Evolutionary conservation across 257 asterid genomes (phyloP).

Genomic region (Primulina tabacum): DNA sequence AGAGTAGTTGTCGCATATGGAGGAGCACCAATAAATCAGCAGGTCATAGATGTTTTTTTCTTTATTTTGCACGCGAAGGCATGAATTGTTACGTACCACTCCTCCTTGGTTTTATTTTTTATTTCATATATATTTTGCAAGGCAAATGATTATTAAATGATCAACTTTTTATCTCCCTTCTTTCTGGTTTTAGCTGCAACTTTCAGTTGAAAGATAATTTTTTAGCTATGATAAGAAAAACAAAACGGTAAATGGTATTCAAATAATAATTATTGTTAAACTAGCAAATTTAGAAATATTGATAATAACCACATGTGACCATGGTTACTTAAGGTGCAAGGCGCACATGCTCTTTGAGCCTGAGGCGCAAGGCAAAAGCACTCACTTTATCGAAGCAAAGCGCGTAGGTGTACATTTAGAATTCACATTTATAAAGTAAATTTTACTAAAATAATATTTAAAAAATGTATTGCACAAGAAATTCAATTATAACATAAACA

Average conservation of each 20-base stretch:
- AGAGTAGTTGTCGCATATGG: conserved; percentile 83
- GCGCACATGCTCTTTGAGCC: not conserved
- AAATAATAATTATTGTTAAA: no score
- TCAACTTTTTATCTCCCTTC: not conserved
- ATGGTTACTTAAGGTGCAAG: not conserved
- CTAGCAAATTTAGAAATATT: no score
- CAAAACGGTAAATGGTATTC: no score
- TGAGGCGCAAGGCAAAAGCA: not conserved
- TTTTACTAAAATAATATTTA: not conserved
- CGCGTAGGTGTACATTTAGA: not conserved
- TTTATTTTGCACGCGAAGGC: not conserved
- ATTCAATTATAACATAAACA: no score
- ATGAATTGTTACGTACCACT: not conserved
- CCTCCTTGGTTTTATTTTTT: not conserved
- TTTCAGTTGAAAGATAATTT: not conserved
- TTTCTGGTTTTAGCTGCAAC: not conserved
- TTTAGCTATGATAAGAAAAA: no score
- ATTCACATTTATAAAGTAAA: not conserved
- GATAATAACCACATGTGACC: not conserved
- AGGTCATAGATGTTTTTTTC: conserved; percentile 38
- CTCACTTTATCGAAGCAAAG: not conserved
- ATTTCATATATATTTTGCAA: not conserved
- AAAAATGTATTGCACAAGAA: not conserved
- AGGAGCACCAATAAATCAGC: conserved; percentile 79
- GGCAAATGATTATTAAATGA: no score